Evolutionary conservation across 1,139 yeast genomes (phyloP), one percentile per base, ranked within the genome.

Genomic region (Hyphopichia burtonii): DNA sequence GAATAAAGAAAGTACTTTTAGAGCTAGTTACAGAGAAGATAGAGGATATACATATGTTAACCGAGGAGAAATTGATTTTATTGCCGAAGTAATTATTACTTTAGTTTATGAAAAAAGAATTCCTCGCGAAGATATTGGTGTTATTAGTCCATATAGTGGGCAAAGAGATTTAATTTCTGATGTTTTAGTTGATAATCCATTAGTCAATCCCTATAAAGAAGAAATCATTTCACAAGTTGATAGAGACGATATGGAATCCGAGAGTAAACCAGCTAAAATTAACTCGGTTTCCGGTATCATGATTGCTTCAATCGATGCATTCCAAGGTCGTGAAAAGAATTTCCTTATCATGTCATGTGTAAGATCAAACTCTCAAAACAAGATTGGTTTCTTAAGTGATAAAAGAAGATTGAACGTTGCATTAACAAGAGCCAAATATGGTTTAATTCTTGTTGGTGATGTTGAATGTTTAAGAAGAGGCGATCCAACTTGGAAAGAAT

Each of bases 101-200:
- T 65, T 83, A 45, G 70, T 82, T 19, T 66, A 73, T 44, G 83
- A 80, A 36, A 81, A 82, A 52, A 71, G 74, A 7, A 71, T 83
- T 18, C 51, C 64, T 2, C 68, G 74, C 27, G 61, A 66, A 1
- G 74, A 79, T 31, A 83, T 83, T 43, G 87, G 88, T 47, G 67
- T 84, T 17, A 80, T 84, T 44, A 83, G 90, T 1, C 88, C 89
- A 11, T 84, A 84, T 55, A 75, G 87, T 41, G 88, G 87, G 0
- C 90, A 84, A 56, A 68, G 90, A 52, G 88, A 83, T 54, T 59
- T 78, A 44, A 66, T 84, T 14, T 80, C 89, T 0, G 60, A 71
- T 2, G 52, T 58, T 2, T 64, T 83, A 37, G 76, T 74, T 30
- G 59, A 65, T 20, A 82, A 83, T 54, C 65, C 65, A 8, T 54